Base-by-base conservation (phyloP, 352 stramenopile species). In the Peronospora farinosa region DNA sequence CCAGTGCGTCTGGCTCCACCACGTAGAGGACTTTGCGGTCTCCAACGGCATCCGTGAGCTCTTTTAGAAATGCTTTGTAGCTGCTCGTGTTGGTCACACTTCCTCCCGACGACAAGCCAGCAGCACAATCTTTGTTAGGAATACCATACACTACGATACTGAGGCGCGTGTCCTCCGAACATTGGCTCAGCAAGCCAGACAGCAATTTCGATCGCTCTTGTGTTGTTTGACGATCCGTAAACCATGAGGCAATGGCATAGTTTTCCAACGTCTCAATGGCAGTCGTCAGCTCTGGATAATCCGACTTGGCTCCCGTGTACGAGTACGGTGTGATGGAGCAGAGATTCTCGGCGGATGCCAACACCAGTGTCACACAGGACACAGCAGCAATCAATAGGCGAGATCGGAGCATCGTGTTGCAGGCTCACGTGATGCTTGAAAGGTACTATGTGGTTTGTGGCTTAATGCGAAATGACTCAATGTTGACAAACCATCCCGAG, bases 51-150 rank as follows among this genome's bases (percentile, higher is more conserved):
- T 57, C 50, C 3, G 62, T 59, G 9, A 90, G 57, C 11, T 57
- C 48, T 28, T 52, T 42, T 4, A 90, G 13, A 44, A 84, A 90
- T 19, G 40, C 17, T 45, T 60, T 48, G 49, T 90, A 90, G 40
- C 70, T 52, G 0, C 47, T 63, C 0, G 65, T 61, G 39, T 61
- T 82, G 23, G 54, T 56, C 38, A 83, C 68, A 8, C 42, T 66
- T 19, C 63, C 63, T 0, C 40, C 62, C 1, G 51, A 65, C 33
- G 78, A 89, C n/a, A 69, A 69, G 2, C 61, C 58, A 12, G 61
- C 65, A n/a, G 63, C 54, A 51, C 80, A 91, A 54, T 91, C 80
- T 56, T 91, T 91, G 55, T 78, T 76, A 28, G 80, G 80, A 31
- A 91, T 60, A 12, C 71, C 80, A 45, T 91, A 88, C 3, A 91